Percentiles rank a stretch among this genome's conserved stretches.
Evolutionary conservation across 2,329 filamentous ascomycete species (phyloP).

Genomic region (Aspergillus intermedius): DNA sequence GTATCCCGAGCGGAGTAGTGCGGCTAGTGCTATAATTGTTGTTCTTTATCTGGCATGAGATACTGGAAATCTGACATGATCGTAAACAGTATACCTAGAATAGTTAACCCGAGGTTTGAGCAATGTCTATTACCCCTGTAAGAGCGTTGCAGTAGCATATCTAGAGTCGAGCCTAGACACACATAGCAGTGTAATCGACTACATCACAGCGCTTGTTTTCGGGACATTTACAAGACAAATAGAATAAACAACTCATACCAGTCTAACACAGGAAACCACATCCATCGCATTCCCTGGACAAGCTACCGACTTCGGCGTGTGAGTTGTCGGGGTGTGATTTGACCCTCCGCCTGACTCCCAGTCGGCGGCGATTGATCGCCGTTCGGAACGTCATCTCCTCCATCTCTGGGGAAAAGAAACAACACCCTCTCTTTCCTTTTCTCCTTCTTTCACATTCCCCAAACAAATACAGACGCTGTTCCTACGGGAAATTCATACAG

Average conservation of each 20-base stretch:
- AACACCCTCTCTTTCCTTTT: neutral
- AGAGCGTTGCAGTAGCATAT: too few species aligned
- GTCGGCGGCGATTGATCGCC: slow-evolving; percentile 14
- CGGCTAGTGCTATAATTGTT: too few species aligned
- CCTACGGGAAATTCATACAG: neutral
- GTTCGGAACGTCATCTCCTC: slow-evolving; percentile 24
- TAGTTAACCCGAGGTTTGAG: too few species aligned
- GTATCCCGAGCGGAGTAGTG: neutral
- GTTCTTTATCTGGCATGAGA: too few species aligned
- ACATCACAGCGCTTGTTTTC: too few species aligned
- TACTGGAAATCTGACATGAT: too few species aligned
- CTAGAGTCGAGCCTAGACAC: too few species aligned
- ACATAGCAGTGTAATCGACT: too few species aligned
- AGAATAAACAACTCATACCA: neutral
- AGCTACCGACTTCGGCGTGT: neutral
- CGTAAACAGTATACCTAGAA: too few species aligned
- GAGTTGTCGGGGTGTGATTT: slow-evolving; percentile 17
- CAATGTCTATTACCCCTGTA: too few species aligned
- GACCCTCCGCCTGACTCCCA: slow-evolving; percentile 18
- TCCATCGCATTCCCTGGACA: neutral
- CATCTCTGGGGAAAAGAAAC: neutral
- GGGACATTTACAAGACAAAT: neutral
- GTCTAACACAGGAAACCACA: neutral
- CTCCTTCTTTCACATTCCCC: neutral
- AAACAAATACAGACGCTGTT: neutral